Evolutionary conservation across 2,329 filamentous ascomycete species (phyloP).

Genomic region (Claviceps arundinis): DNA sequence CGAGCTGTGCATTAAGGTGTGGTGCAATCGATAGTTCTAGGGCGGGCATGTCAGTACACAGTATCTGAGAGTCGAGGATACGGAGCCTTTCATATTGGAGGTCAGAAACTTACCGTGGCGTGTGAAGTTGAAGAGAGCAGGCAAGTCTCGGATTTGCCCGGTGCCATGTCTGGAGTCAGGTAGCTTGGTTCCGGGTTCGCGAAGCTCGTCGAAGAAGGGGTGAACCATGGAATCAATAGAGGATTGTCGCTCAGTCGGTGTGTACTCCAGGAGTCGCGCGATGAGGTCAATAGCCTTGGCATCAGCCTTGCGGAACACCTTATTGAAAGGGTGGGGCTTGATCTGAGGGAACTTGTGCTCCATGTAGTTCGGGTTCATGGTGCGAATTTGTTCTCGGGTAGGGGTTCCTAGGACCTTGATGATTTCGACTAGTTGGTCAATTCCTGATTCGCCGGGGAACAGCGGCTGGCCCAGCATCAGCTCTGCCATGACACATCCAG

Average conservation of each 20-base stretch:
- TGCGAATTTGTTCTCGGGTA: conserved; percentile 93
- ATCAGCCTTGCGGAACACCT: conserved; percentile 96
- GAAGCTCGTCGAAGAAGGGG: conserved; percentile 94
- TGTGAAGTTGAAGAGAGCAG: conserved; percentile 83
- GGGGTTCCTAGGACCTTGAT: conserved; percentile 98
- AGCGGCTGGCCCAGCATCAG: conserved; percentile 96
- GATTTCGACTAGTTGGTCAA: conserved; percentile 96
- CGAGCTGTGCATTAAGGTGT: conserved; percentile 72
- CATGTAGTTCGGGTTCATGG: conserved; percentile 99
- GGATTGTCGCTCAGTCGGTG: conserved; percentile 84
- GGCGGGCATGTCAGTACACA: neutral
- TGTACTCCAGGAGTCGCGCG: conserved; percentile 88
- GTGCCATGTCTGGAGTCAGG: conserved; percentile 88
- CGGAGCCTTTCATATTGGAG: neutral
- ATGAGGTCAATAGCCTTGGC: conserved; percentile 89
- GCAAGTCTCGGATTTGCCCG: conserved; percentile 67
- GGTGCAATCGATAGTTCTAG: conserved; percentile 93
- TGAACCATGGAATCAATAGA: conserved; percentile 96
- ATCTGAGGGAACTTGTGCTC: conserved; percentile 99
- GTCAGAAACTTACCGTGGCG: conserved; percentile 60
- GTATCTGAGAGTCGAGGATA: neutral
- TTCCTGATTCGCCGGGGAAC: conserved; percentile 96
- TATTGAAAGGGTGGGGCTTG: conserved; percentile 97
- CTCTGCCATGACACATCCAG: conserved; percentile 97
- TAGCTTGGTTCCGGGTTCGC: conserved; percentile 79